Conservation (phyloP, 2,329 filamentous ascomycete species). For the Pseudogymnoascus sp. region DNA sequence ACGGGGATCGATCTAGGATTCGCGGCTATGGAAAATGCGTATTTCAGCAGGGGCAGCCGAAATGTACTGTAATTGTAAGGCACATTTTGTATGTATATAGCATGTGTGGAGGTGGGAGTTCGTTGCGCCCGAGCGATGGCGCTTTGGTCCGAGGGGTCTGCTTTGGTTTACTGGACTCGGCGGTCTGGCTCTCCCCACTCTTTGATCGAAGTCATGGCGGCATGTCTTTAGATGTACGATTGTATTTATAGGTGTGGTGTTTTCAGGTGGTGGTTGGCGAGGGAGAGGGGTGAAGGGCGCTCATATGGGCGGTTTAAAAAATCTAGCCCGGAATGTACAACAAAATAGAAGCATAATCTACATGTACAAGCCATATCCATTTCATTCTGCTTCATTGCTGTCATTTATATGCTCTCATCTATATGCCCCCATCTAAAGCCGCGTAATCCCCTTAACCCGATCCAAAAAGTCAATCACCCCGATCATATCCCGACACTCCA, state of each 20-base stretch:
- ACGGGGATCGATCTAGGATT: background rate
- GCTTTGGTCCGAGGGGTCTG: background rate
- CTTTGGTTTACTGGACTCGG: background rate
- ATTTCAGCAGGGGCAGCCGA: slow-evolving; percentile 1
- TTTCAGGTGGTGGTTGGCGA: background rate
- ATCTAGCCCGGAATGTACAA: slow-evolving; percentile 6
- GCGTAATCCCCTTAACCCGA: slow-evolving; percentile 34
- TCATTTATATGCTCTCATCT: background rate
- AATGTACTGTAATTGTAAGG: slow-evolving; percentile 10
- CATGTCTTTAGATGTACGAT: slow-evolving; percentile 7
- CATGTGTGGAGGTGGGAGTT: slow-evolving; percentile 3
- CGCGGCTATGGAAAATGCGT: background rate
- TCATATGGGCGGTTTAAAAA: background rate
- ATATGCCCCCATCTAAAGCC: background rate
- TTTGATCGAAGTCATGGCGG: slow-evolving; percentile 4
- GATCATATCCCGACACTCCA: slow-evolving; percentile 45
- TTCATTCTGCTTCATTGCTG: background rate
- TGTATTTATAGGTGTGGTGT: slow-evolving; percentile 5
- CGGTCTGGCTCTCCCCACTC: slow-evolving; percentile 4
- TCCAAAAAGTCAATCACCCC: slow-evolving; percentile 58
- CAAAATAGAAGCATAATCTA: slow-evolving; percentile 8
- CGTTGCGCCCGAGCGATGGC: background rate
- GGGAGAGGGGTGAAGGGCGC: background rate
- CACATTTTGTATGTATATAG: slow-evolving; percentile 9
- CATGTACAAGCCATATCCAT: background rate